Evolutionary conservation across 495 filamentous ascomycete genomes (phyloP), one percentile per base, ranked within the genome.

Genomic region (Hyphodiscus hymeniophilus): DNA sequence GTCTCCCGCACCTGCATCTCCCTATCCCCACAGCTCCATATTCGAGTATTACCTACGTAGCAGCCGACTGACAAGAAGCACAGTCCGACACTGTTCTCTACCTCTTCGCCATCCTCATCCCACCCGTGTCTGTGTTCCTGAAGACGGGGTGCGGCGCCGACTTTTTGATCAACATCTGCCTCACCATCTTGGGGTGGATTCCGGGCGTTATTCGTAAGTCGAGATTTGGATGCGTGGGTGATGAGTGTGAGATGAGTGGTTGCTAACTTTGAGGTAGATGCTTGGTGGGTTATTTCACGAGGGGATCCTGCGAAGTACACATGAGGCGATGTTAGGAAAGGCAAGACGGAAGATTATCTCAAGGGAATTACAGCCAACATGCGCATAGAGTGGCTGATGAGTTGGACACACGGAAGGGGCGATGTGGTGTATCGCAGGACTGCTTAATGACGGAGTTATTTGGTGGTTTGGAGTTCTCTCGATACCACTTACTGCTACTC

Each of bases 151-250:
- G 51, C 31, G 50, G 52, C 11, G 55, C 47, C 23, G 53, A 60
- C 30, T 42, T 63, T n/a, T n/a, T 58, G 7, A 60, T 63, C 38
- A 63, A 63, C 40, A 60, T 63, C 31, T 22, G 16, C 7, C 38
- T 63, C 5, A 48, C 32, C 22, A 45, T 60, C 11, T 40, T 63
- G 8, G 60, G 58, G 28, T 63, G 34, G 34, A 38, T 38, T 38
- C 34, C 34, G 34, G 34, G 34, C 6, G n/a, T 38, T 38, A 4
- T 38, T 6, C 34, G 34, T 38, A 38, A 16, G 34, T 38, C 17
- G 2, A 8, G 2, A 15, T 13, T 17, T 38, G 34, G 34, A 17
- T 38, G 2, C 2, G 34, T 16, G 3, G 10, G n/a, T 11, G 34
- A 38, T 2, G 34, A 38, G n/a, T 28, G 26, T 4, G 10, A 28